These are phyloP conservation scores for Hemisphaericaspora lyxosophila DNA, from an alignment of 1,139 yeast species.

Conservation along the genomic window DNA sequence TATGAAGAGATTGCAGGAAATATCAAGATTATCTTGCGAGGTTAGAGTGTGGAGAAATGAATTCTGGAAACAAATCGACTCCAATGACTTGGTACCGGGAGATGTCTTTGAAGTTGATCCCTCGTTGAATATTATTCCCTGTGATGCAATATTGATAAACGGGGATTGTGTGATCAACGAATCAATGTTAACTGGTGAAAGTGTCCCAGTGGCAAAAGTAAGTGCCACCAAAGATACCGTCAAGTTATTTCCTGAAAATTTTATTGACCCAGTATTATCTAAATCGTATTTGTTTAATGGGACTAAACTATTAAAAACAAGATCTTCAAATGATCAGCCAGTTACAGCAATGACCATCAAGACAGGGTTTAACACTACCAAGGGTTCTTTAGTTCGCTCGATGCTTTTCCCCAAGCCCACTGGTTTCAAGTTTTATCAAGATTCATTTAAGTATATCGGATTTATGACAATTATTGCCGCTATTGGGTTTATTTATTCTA, in stretches of 20 bases:
- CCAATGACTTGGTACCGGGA: slow-evolving; percentile 91
- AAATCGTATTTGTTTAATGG: slow-evolving; percentile 83
- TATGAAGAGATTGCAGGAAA: slow-evolving; percentile 65
- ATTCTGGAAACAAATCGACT: slow-evolving; percentile 83
- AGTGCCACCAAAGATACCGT: slow-evolving; percentile 67
- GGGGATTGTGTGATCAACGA: slow-evolving; percentile 96
- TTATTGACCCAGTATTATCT: slow-evolving; percentile 66
- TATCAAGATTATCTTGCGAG: slow-evolving; percentile 73
- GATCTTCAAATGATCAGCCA: slow-evolving; percentile 63
- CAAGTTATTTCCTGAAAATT: slow-evolving; percentile 51
- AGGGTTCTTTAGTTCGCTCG: slow-evolving; percentile 91
- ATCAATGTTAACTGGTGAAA: slow-evolving; percentile 95
- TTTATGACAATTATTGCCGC: slow-evolving; percentile 87
- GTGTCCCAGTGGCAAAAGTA: slow-evolving; percentile 88
- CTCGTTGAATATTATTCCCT: slow-evolving; percentile 68
- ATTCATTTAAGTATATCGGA: slow-evolving; percentile 93
- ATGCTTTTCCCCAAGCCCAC: slow-evolving; percentile 96
- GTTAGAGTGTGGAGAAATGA: slow-evolving; percentile 91
- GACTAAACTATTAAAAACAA: slow-evolving; percentile 80
- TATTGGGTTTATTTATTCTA: slow-evolving; percentile 80
- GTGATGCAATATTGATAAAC: slow-evolving; percentile 81
- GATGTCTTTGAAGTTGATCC: slow-evolving; percentile 94
- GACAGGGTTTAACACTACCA: slow-evolving; percentile 93
- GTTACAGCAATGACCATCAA: slow-evolving; percentile 86
- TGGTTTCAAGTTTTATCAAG: slow-evolving; percentile 90